These are phyloP conservation scores for Cyclaneusma minus DNA, from an alignment of 2,329 filamentous ascomycete genomes.

Conservation along the genomic window DNA sequence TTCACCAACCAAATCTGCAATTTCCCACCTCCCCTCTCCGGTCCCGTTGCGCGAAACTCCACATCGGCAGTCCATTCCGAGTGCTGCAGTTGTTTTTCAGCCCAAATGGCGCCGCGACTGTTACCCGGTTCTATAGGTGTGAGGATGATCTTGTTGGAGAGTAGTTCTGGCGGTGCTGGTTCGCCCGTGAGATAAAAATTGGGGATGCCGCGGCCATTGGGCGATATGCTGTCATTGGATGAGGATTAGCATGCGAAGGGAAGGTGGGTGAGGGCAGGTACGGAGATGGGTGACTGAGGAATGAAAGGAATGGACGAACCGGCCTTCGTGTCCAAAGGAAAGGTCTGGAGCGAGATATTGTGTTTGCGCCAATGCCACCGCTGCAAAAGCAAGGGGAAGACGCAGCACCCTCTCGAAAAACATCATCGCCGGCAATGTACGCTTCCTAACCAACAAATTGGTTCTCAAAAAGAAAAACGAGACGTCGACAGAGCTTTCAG, in stretches of 20 bases:
- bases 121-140: conserved; percentile 81
- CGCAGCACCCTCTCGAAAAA: too few species aligned
- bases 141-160: conserved; percentile 84
- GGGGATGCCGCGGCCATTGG: conserved; percentile 14
- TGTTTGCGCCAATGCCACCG: conserved; percentile 15
- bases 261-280: conserved; percentile 4
- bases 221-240: conserved; percentile 13
- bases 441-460: too few species aligned
- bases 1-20: conserved; percentile 85
- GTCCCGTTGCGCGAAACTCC: conserved; percentile 75
- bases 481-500: too few species aligned
- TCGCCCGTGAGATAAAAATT: conserved; percentile 20
- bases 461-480: too few species aligned
- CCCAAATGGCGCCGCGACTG: conserved; percentile 72
- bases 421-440: too few species aligned
- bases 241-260: too few species aligned
- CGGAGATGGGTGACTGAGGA: neutral
- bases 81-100: conserved; percentile 43
- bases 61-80: conserved; percentile 70
- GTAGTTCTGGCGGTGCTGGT: conserved; percentile 40
- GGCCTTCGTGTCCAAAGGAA: conserved; percentile 29
- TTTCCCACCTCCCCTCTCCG: conserved; percentile 75
- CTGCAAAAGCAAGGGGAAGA: conserved; percentile 12
- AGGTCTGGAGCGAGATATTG: conserved; percentile 17
- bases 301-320: conserved; percentile 10